Base-by-base conservation (phyloP, 441 rosid genomes). In the Omphalea diandra region DNA sequence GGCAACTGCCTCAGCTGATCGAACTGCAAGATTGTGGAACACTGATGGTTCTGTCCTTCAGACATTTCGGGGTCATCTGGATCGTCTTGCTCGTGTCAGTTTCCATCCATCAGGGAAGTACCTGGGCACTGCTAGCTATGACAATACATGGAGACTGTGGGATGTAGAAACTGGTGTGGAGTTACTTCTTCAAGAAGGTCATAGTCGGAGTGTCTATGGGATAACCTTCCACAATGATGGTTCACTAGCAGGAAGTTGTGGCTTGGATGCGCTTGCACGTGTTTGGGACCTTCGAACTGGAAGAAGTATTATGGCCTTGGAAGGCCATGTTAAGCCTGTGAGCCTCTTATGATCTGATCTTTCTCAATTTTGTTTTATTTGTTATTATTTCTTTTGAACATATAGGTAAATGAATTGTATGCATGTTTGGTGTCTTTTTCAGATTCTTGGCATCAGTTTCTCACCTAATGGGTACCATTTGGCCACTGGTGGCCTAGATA, bases 241-340 rank as follows among this genome's bases (percentile, higher is more conserved):
- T 58, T 90, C 99, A n/a, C 83, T 94, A 73, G 94, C 81, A 69
- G 98, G 89, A 74, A 85, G 97, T 57, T 88, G 93, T 62, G 98
- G 99, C 58, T 75, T 88, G 78, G 99, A 94, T 82, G 82, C 97
- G 46, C 90, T 87, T 57, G 87, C 91, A 33, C 93, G 94, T 71
- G 98, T 92, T 70, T 92, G 97, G 99, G 97, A 94, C 76, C 98
- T 94, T 26, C 98, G 97, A 44, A 86, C 93, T n/a, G 94, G 99
- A 63, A 90, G 87, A 81, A 92, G 97, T 76, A 74, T 87, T 71
- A 83, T 94, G 60, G 88, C 96, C 59, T 88, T 92, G 71, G 93
- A 92, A 79, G 98, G 98, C 75, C 99, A 94, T 80, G 91, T 90
- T 70, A 92, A 90, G 77, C 97, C 98, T 1, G 97, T 94, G 64